Conservation (phyloP, 352 stramenopile genomes). For the Globisporangium abappressorium region DNA sequence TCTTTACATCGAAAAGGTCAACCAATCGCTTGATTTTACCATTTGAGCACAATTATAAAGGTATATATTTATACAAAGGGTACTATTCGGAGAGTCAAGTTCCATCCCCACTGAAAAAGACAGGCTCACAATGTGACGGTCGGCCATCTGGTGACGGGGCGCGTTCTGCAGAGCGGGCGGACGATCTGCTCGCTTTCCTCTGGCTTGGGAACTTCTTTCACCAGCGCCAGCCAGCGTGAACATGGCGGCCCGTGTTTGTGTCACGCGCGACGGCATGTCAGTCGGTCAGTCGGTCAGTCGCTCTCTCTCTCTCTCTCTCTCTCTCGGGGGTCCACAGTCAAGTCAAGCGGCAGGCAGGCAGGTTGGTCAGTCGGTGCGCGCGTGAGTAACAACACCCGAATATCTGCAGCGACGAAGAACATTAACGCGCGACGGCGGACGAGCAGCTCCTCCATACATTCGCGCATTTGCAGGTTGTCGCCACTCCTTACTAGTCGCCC, state of each 20-base stretch:
- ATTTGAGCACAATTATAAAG: no score
- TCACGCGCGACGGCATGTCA: not conserved
- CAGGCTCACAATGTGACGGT: not conserved
- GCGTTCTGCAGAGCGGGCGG: not conserved
- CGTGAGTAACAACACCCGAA: slow-evolving; percentile 2
- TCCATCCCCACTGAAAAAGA: not conserved
- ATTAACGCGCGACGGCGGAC: not conserved
- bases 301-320: not conserved
- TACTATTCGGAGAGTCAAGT: not conserved
- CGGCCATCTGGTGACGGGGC: not conserved
- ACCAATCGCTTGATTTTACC: no score
- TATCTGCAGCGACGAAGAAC: not conserved
- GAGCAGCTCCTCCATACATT: not conserved
- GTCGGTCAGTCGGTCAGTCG: slow-evolving; percentile 1
- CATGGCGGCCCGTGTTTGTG: not conserved
- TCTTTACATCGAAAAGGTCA: no score
- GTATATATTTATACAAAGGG: no score
- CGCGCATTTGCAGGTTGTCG: not conserved
- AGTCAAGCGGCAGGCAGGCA: not conserved
- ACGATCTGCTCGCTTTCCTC: not conserved
- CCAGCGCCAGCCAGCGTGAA: not conserved
- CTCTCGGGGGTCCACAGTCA: not conserved
- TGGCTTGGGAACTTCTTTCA: not conserved
- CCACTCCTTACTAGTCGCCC: not conserved
- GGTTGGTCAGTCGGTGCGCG: not conserved